Conservation (phyloP, 2,329 filamentous ascomycete species). For the Colletotrichum horii region DNA sequence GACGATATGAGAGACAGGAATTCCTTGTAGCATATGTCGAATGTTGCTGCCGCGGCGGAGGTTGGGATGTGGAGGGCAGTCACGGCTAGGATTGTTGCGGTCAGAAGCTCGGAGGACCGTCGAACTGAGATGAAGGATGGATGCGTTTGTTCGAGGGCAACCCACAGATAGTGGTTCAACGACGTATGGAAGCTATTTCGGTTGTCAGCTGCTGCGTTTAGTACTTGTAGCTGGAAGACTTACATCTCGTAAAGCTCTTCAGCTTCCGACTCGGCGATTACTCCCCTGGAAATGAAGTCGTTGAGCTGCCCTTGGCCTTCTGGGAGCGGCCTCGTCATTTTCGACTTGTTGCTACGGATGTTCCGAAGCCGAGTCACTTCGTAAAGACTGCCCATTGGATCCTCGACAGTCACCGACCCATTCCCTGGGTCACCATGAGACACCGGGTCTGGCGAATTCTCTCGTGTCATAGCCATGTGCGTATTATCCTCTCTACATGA, state of each 20-base stretch:
- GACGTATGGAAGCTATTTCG: slow-evolving; percentile 44
- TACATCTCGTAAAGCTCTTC: slow-evolving; percentile 50
- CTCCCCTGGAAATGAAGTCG: slow-evolving; percentile 55
- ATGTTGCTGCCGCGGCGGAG: slow-evolving; percentile 52
- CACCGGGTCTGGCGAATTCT: not conserved
- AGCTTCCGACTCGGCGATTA: slow-evolving; percentile 50
- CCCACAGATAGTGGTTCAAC: slow-evolving; percentile 58
- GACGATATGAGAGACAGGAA: slow-evolving; percentile 61
- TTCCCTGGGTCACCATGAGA: slow-evolving; percentile 25
- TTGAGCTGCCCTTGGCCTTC: not conserved
- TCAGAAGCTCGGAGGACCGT: slow-evolving; percentile 59
- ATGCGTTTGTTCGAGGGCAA: slow-evolving; percentile 55
- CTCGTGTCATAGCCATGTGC: not conserved
- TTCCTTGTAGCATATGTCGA: slow-evolving; percentile 60
- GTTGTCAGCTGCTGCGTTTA: not conserved
- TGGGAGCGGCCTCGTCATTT: not conserved
- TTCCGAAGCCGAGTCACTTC: slow-evolving; percentile 56
- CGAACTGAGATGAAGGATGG: slow-evolving; percentile 54
- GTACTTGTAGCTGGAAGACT: not conserved
- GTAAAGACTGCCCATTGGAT: slow-evolving; percentile 58
- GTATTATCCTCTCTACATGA: not conserved
- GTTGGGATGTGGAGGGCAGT: slow-evolving; percentile 64
- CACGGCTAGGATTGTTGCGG: slow-evolving; percentile 62
- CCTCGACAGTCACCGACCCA: slow-evolving; percentile 33
- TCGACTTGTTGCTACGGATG: slow-evolving; percentile 26